These are phyloP conservation scores for Tolypocladium inflatum DNA, from an alignment of 2,329 filamentous ascomycete genomes.

Conservation along the genomic window DNA sequence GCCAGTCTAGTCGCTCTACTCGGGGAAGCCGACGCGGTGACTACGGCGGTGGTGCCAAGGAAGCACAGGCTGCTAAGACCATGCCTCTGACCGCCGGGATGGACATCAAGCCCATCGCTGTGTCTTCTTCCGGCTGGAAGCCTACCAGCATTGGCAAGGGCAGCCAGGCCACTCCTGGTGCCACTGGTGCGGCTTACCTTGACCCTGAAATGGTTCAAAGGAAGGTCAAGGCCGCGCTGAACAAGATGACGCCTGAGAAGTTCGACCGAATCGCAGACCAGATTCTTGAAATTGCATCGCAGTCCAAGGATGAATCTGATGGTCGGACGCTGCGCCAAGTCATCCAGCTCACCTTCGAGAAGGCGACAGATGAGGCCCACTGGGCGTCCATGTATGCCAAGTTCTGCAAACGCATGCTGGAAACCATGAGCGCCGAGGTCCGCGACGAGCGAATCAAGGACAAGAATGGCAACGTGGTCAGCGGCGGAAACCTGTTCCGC, in stretches of 20 bases:
- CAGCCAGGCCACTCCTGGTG: slow-evolving; percentile 16
- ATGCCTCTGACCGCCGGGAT: slow-evolving; percentile 85
- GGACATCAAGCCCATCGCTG: slow-evolving; percentile 71
- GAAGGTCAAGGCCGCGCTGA: slow-evolving; percentile 96
- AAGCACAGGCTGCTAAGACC: slow-evolving; percentile 65
- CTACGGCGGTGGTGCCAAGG: slow-evolving; percentile 36
- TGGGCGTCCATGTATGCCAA: slow-evolving; percentile 99
- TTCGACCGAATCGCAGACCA: slow-evolving; percentile 93
- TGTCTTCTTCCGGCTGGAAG: slow-evolving; percentile 79
- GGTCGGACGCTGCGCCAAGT: slow-evolving; percentile 93
- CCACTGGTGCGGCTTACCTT: slow-evolving; percentile 47
- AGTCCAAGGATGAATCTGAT: slow-evolving; percentile 92
- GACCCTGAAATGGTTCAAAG: slow-evolving; percentile 91
- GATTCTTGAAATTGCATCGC: slow-evolving; percentile 82
- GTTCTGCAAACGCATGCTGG: slow-evolving; percentile 95
- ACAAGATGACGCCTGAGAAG: slow-evolving; percentile 99
- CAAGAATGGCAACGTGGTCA: slow-evolving; percentile 79
- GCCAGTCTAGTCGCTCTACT: slow-evolving; percentile 52
- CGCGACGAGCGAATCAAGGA: slow-evolving; percentile 92
- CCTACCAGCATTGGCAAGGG: slow-evolving; percentile 57
- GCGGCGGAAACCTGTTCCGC: slow-evolving; percentile 88
- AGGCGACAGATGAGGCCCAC: slow-evolving; percentile 95
- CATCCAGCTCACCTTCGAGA: slow-evolving; percentile 98
- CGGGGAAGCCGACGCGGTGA: slow-evolving; percentile 57
- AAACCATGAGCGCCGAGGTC: slow-evolving; percentile 89